Percentiles rank a stretch among this genome's conserved stretches.
phyloP scores from a whole-genome alignment of 805 yeast species.

The Candida koratica region DNA sequence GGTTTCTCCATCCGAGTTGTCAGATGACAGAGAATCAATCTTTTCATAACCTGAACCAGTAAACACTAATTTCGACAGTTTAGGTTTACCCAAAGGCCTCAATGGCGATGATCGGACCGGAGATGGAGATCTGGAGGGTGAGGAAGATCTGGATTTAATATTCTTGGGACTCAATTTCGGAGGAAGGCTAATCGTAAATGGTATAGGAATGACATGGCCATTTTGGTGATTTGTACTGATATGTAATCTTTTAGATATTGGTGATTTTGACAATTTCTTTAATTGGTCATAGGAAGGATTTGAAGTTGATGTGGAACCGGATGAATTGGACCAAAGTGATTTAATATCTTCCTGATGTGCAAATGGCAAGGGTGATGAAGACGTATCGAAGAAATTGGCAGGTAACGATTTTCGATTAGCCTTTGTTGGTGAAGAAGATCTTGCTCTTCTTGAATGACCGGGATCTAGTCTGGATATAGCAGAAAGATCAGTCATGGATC shows the following conservation, averaged over 20 bases:
- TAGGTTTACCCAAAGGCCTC: conserved; percentile 3
- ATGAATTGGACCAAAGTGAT: conserved; percentile 23
- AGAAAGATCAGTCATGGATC: conserved; percentile 10
- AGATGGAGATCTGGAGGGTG: conserved; percentile 11
- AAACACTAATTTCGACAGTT: conserved; percentile 18
- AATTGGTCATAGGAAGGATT: conserved; percentile 10
- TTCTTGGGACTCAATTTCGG: conserved; percentile 36
- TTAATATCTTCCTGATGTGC: conserved; percentile 22
- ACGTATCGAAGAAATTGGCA: conserved; percentile 20
- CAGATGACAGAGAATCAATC: conserved; percentile 23
- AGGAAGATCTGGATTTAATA: conserved; percentile 7
- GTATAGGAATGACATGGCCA: conserved; percentile 39
- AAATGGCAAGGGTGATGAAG: conserved; percentile 19
- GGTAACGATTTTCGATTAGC: conserved; percentile 23
- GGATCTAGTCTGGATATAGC: conserved; percentile 10
- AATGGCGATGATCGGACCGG: conserved; percentile 2
- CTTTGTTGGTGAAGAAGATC: conserved; percentile 35
- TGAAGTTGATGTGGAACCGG: conserved; percentile 2
- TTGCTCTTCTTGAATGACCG: conserved; percentile 22
- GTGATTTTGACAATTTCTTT: conserved; percentile 29
- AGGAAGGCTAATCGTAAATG: conserved; percentile 39
- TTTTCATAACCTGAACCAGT: conserved; percentile 37
- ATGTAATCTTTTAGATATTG: conserved; percentile 35
- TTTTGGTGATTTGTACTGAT: conserved; percentile 20
- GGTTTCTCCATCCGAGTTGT: conserved; percentile 8